Conservation (phyloP, 2,329 filamentous ascomycete genomes). For the Colletotrichum horii region DNA sequence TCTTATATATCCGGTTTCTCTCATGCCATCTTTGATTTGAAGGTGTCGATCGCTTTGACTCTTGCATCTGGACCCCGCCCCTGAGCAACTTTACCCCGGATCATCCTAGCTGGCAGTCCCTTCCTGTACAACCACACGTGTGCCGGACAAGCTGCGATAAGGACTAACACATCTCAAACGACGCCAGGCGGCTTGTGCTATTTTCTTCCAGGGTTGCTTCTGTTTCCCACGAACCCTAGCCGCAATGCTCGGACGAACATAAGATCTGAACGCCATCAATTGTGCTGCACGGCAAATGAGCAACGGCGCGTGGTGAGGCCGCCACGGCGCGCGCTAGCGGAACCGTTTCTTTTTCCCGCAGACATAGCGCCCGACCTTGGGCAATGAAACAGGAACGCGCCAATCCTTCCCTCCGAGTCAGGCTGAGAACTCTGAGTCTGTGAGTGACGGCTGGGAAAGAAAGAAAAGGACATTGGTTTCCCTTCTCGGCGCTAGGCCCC, state of each 20-base stretch:
- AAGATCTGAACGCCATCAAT: not conserved
- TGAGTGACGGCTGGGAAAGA: not conserved
- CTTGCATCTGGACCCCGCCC: not conserved
- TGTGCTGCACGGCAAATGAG: not conserved
- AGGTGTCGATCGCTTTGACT: conserved; percentile 1
- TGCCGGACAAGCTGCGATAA: not conserved
- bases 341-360: conserved; percentile 6
- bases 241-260: not conserved
- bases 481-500: not conserved
- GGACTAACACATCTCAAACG: not conserved
- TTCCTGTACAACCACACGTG: not conserved
- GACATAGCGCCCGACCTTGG: not conserved
- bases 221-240: not conserved
- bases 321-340: conserved; percentile 8
- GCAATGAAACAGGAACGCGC: conserved; percentile 10
- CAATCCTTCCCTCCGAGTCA: not conserved
- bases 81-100: conserved; percentile 14
- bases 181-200: conserved; percentile 3
- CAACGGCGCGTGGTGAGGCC: conserved; percentile 9
- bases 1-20: conserved; percentile 9
- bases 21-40: not conserved
- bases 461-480: not conserved
- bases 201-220: not conserved
- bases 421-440: not conserved
- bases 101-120: not conserved